Evolutionary conservation across 1,284 basidiomycete genomes (phyloP).

Genomic region (Athelia psychrophila): DNA sequence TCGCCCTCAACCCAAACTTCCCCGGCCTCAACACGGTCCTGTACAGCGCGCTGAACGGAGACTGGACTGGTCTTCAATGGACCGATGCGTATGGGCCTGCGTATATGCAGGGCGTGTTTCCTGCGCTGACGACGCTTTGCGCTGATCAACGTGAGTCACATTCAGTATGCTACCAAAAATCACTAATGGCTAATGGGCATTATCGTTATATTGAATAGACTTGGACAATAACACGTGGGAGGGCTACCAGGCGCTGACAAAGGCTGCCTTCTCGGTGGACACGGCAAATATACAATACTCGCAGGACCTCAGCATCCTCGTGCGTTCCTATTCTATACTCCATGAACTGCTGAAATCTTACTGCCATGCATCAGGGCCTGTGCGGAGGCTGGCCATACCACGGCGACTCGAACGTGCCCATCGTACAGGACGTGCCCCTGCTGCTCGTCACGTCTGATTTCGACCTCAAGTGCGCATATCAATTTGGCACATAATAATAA

Average conservation of each 20-base stretch:
- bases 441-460: conserved; percentile 1
- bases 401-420: conserved; percentile 5
- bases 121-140: conserved; percentile 6
- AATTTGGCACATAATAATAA: no score
- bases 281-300: background rate
- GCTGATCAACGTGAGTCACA: conserved; percentile 9
- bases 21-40: conserved; percentile 8
- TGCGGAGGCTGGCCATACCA: conserved; percentile 12
- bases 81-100: background rate
- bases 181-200: background rate
- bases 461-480: background rate
- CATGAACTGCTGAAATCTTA: background rate
- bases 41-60: conserved; percentile 8
- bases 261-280: background rate
- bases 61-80: conserved; percentile 6
- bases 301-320: background rate
- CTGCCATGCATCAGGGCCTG: conserved; percentile 1
- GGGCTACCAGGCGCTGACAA: conserved; percentile 5
- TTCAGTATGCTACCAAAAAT: background rate
- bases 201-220: no score
- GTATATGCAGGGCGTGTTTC: conserved; percentile 2
- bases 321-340: background rate
- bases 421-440: conserved; percentile 6
- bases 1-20: conserved; percentile 10
- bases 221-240: conserved; percentile 11